phyloP scores from a whole-genome alignment of 768 basidiomycete genomes.

The Lentinula lateritia region DNA sequence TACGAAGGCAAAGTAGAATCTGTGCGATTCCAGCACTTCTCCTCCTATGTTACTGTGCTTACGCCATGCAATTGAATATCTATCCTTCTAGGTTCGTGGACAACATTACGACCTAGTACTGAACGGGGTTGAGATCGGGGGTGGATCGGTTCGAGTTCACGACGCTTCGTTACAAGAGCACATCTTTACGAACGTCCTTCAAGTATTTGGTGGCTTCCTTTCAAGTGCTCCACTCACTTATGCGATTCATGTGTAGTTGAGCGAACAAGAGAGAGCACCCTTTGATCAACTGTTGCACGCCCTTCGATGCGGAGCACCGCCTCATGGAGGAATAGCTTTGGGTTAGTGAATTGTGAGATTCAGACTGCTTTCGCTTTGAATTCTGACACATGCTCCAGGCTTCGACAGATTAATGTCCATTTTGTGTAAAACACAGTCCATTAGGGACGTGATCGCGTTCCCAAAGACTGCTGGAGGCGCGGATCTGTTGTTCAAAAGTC shows the following conservation, averaged over 20 bases:
- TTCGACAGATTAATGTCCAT: constrained; percentile 93
- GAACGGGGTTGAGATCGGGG: constrained; percentile 91
- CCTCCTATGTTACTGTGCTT: not conserved
- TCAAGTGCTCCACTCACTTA: not conserved
- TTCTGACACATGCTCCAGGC: constrained; percentile 37
- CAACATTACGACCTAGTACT: constrained; percentile 96
- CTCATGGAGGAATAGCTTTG: constrained; percentile 92
- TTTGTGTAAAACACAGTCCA: constrained; percentile 80
- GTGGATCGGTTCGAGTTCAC: constrained; percentile 90
- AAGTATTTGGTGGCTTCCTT: constrained; percentile 41
- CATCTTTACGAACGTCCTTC: constrained; percentile 69
- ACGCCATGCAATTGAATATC: constrained; percentile 3
- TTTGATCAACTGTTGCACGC: constrained; percentile 87
- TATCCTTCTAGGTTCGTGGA: constrained; percentile 66
- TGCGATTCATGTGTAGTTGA: constrained; percentile 43
- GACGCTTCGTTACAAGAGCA: constrained; percentile 83
- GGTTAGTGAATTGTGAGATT: constrained; percentile 39
- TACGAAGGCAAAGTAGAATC: constrained; percentile 61
- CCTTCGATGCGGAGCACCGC: constrained; percentile 85
- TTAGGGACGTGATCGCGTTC: constrained; percentile 95
- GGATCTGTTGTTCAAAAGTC: constrained; percentile 88
- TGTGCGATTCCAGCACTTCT: constrained; percentile 28
- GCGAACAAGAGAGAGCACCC: constrained; percentile 61
- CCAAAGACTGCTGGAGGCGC: constrained; percentile 83
- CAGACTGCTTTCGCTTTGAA: constrained; percentile 11